Percentiles rank a stretch among this genome's conserved stretches.
Evolutionary conservation across 2,329 filamentous ascomycete genomes (phyloP).

Genomic region (Pseudogymnoascus sp.): DNA sequence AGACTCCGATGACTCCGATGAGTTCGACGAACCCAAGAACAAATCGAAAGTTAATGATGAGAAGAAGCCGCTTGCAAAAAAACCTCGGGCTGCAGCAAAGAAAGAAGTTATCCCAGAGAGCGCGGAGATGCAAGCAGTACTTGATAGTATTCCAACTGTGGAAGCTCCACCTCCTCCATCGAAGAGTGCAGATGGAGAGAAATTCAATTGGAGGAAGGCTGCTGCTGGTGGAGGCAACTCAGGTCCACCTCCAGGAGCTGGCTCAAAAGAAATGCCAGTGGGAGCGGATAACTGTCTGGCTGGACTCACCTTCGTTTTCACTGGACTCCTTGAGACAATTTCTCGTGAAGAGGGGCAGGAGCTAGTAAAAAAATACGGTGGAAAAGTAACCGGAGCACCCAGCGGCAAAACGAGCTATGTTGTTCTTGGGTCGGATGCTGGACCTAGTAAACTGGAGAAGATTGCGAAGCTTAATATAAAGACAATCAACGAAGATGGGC

Average conservation of each 20-base stretch:
- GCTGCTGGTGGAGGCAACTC: conserved; percentile 50
- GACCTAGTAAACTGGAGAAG: conserved; percentile 84
- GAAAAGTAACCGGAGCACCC: conserved; percentile 76
- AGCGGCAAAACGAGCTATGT: conserved; percentile 94
- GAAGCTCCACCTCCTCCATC: conserved; percentile 76
- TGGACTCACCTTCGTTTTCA: conserved; percentile 91
- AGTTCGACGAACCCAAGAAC: conserved; percentile 49
- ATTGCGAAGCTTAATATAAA: conserved; percentile 74
- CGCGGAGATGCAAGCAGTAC: conserved; percentile 69
- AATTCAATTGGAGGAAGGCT: conserved; percentile 71
- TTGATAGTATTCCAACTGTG: conserved; percentile 79
- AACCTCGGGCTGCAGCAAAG: conserved; percentile 39
- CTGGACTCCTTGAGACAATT: conserved; percentile 72
- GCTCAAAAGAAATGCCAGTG: conserved; percentile 63
- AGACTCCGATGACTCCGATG: conserved; percentile 48
- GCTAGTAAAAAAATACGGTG: conserved; percentile 87
- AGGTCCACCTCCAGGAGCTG: conserved; percentile 54
- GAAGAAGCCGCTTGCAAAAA: conserved; percentile 28
- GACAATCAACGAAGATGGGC: conserved; percentile 86
- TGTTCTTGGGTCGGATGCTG: conserved; percentile 82
- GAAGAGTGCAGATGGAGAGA: conserved; percentile 52
- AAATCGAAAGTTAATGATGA: conserved; percentile 26
- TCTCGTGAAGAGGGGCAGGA: conserved; percentile 77
- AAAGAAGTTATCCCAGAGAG: conserved; percentile 61
- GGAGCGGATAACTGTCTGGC: conserved; percentile 85